Evolutionary conservation across 2,329 filamentous ascomycete genomes (phyloP), one percentile per base, ranked within the genome.

Genomic region (Paracamarosporium sp.): DNA sequence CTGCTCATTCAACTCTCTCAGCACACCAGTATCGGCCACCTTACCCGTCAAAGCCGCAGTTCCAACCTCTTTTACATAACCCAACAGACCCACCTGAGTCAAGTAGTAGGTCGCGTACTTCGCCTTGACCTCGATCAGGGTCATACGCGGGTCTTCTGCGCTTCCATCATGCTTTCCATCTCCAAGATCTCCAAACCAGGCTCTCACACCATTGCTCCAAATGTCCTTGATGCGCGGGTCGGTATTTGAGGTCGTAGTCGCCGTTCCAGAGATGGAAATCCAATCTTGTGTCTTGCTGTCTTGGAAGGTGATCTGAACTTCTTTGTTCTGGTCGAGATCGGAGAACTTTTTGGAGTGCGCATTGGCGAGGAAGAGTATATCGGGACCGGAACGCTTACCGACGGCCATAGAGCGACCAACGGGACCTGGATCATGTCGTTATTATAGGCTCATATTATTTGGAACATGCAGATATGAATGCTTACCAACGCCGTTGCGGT

Each of bases 311-410:
- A 84, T 66, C 50, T 79, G 76, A 50, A 77, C 74, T 60, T 79
- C 76, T 22, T 74, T 74, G 67, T 77, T 78, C n/a, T 73, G 53
- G 8, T 74, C 61, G 9, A 84, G 68, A 64, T 83, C 81, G 46
- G 71, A 63, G 68, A 83, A 81, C 48, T 84, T 84, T 50, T 75
- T 63, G 44, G 76, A 79, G 72, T 83, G 73, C 25, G 64, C 69
- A 73, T 83, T 83, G 67, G 79, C 70, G 45, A 83, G 76, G 74
- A 82, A 83, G 62, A 83, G 76, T 67, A 83, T 81, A 68, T 84
- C 81, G 6, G 81, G 81, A 11, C 82, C 81, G 48, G 65, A 63
- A 51, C 91, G 75, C 88, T 91, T 79, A 52, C 79, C 79, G 25
- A 82, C 67, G 44, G 77, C 80, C 81, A 83, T 83, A 54, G 79